These are phyloP conservation scores for Ocimum tenuiflorum DNA, from an alignment of 257 asterid species.

Conservation along the genomic window DNA sequence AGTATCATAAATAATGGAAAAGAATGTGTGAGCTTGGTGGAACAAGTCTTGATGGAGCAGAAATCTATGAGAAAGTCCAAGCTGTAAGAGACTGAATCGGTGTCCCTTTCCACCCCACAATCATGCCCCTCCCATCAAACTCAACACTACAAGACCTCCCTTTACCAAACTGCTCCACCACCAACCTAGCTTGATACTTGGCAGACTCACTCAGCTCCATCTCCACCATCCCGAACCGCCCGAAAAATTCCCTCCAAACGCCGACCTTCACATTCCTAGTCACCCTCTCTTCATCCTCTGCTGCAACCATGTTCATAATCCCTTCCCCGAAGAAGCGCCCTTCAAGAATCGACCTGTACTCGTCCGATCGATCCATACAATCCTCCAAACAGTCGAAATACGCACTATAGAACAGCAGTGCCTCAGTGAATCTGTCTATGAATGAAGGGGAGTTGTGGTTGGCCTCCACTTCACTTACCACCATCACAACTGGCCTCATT, in stretches of 20 bases:
- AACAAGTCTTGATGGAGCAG: too few species aligned
- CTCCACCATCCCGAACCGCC: slow-evolving; percentile 43
- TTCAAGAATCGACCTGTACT: slow-evolving; percentile 36
- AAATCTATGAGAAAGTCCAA: slow-evolving; percentile 31
- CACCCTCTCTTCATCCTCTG: slow-evolving; percentile 42
- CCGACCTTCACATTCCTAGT: slow-evolving; percentile 44
- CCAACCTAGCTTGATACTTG: slow-evolving; percentile 39
- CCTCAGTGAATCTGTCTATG: slow-evolving; percentile 48
- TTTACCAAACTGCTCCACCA: slow-evolving; percentile 29
- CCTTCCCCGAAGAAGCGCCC: slow-evolving; percentile 44
- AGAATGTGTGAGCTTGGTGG: too few species aligned
- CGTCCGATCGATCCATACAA: slow-evolving; percentile 35
- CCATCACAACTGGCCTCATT: slow-evolving; percentile 43
- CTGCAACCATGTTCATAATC: slow-evolving; percentile 46
- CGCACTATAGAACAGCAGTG: slow-evolving; percentile 40
- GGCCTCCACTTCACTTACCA: slow-evolving; percentile 59
- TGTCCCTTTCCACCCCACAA: slow-evolving; percentile 49
- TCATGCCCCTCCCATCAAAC: slow-evolving; percentile 33
- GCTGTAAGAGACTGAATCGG: slow-evolving; percentile 38
- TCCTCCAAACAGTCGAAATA: slow-evolving; percentile 60
- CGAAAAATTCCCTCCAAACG: slow-evolving; percentile 62
- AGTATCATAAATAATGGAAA: too few species aligned
- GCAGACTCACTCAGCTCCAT: slow-evolving; percentile 42
- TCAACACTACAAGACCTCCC: slow-evolving; percentile 37
- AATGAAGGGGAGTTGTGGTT: slow-evolving; percentile 61